A percentile compares a stretch with the other conserved stretches of the same genome.
Evolutionary conservation across 192 early-diverging fungal genomes (phyloP).

Genomic region (Dissophora globulifera): DNA sequence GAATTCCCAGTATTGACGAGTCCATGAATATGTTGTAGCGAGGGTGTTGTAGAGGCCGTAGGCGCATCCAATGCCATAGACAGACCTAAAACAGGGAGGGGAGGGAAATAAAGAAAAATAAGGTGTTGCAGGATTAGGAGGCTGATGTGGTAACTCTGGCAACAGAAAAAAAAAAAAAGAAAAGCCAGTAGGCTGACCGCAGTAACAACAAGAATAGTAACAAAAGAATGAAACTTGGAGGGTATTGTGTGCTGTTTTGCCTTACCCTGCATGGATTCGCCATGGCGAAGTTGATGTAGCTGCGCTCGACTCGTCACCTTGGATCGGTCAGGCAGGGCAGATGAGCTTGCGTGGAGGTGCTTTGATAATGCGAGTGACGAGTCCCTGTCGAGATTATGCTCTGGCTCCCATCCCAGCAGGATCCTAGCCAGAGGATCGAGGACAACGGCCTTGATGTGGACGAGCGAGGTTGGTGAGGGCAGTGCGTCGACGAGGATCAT

Average conservation of each 20-base stretch:
- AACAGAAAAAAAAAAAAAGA: not conserved
- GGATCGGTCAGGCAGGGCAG: conserved; percentile 17
- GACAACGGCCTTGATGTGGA: conserved; percentile 4
- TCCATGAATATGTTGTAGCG: conserved; percentile 64
- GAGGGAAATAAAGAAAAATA: too few relatives aligned
- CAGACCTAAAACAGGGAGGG: not conserved
- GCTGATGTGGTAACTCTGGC: too few relatives aligned
- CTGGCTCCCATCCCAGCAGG: conserved; percentile 39
- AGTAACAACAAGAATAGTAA: not conserved
- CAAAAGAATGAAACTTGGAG: not conserved
- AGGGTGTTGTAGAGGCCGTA: not conserved
- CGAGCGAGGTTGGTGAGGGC: conserved; percentile 22
- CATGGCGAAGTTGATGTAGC: conserved; percentile 24
- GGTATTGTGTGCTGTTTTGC: not conserved
- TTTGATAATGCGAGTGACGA: conserved; percentile 6
- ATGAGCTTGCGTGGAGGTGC: conserved; percentile 22
- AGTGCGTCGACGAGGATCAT: conserved; percentile 14
- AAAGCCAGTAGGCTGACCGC: not conserved
- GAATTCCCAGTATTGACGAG: conserved; percentile 92
- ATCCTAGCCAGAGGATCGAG: conserved; percentile 26
- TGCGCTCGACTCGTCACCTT: conserved; percentile 49
- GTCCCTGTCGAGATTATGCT: not conserved
- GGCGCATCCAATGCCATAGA: conserved; percentile 13
- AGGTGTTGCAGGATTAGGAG: too few relatives aligned
- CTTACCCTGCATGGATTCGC: conserved; percentile 19